A percentile compares a stretch with the other conserved stretches of the same genome.
These are phyloP conservation scores for Juncus effusus DNA, from an alignment of 176 grass and related monocot genomes.

Conservation along the genomic window DNA sequence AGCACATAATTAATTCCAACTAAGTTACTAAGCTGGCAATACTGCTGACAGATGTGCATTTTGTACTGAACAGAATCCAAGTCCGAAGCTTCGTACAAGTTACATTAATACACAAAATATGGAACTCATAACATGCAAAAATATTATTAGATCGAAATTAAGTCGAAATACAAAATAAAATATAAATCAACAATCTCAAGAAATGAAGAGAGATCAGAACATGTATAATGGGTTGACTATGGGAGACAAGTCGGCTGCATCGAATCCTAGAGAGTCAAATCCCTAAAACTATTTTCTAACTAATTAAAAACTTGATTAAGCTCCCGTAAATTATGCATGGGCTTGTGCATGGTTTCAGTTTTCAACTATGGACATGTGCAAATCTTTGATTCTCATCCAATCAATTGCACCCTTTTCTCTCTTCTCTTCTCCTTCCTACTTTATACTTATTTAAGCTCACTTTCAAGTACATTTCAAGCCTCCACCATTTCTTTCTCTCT, in stretches of 20 bases:
- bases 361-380: slow-evolving; percentile 26
- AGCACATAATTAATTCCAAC: too few relatives aligned
- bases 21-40: too few relatives aligned
- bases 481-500: not conserved
- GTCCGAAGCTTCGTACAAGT: too few relatives aligned
- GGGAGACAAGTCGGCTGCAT: slow-evolving; percentile 21
- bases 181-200: too few relatives aligned
- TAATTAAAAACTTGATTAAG: slow-evolving; percentile 1
- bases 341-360: slow-evolving; percentile 21
- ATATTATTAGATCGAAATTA: too few relatives aligned
- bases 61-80: too few relatives aligned
- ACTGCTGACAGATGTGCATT: too few relatives aligned
- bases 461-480: slow-evolving; percentile 2
- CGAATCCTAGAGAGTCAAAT: slow-evolving; percentile 22
- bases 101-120: too few relatives aligned
- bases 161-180: too few relatives aligned
- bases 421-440: not conserved
- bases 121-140: too few relatives aligned
- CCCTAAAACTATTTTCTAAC: not conserved
- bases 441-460: slow-evolving; percentile 22
- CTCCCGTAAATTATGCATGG: slow-evolving; percentile 22
- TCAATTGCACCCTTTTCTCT: slow-evolving; percentile 6
- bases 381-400: slow-evolving; percentile 26
- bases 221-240: slow-evolving; percentile 12
- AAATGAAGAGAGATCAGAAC: too few relatives aligned